These are phyloP conservation scores for Yarrowia galli DNA, from an alignment of 1,139 yeast genomes.

Conservation along the genomic window DNA sequence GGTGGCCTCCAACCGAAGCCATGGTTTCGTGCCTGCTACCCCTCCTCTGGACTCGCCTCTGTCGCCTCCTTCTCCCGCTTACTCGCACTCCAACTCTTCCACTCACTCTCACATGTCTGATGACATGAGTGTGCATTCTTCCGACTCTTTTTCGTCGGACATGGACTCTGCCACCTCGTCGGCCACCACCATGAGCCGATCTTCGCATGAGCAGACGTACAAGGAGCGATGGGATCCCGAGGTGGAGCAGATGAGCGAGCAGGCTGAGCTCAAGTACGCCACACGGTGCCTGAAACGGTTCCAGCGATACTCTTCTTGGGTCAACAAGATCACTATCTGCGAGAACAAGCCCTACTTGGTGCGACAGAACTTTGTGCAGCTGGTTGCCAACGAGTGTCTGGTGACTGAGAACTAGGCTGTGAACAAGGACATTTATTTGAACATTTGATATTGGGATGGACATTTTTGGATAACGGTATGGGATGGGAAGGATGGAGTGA, in stretches of 20 bases:
- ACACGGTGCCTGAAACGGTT: slow-evolving; percentile 38
- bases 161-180: slow-evolving; percentile 33
- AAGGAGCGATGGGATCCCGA: slow-evolving; percentile 39
- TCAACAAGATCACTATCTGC: slow-evolving; percentile 33
- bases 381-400: slow-evolving; percentile 32
- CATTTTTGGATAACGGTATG: too few relatives aligned
- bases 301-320: slow-evolving; percentile 36
- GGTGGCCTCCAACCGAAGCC: background rate
- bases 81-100: slow-evolving; percentile 28
- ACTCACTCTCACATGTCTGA: slow-evolving; percentile 19
- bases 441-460: background rate
- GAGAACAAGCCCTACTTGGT: slow-evolving; percentile 39
- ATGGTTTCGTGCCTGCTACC: background rate
- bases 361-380: slow-evolving; percentile 30
- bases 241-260: slow-evolving; percentile 38
- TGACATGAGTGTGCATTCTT: slow-evolving; percentile 16
- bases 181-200: slow-evolving; percentile 34
- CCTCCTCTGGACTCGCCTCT: slow-evolving; percentile 17
- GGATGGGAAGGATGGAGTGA: background rate
- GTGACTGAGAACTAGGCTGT: slow-evolving; percentile 1
- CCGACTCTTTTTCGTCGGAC: slow-evolving; percentile 31
- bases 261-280: slow-evolving; percentile 36
- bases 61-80: slow-evolving; percentile 17
- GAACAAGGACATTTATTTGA: too few relatives aligned
- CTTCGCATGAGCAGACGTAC: slow-evolving; percentile 18